Conservation (phyloP, 2,329 filamentous ascomycete genomes). For the Lecanicillium sp. region DNA sequence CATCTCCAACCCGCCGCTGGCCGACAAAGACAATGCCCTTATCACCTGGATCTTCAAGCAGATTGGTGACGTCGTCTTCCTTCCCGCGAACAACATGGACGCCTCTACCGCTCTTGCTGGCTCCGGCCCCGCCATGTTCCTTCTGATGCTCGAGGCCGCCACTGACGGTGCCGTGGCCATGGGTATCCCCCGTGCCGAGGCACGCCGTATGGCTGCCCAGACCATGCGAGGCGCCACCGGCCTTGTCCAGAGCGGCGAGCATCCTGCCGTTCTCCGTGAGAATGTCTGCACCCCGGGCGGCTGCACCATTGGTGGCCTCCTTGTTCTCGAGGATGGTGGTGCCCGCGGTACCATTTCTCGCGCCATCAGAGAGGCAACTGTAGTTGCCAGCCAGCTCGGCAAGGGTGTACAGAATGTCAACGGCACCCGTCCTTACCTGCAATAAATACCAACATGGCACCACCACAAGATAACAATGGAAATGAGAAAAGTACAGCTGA, state of each 20-base stretch:
- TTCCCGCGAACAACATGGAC: constrained; percentile 65
- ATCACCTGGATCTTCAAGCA: constrained; percentile 72
- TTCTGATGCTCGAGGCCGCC: constrained; percentile 67
- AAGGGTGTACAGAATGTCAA: constrained; percentile 34
- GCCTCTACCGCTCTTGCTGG: constrained; percentile 68
- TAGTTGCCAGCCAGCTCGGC: constrained; percentile 59
- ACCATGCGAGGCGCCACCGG: constrained; percentile 68
- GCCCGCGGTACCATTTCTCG: constrained; percentile 61
- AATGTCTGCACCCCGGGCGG: constrained; percentile 74
- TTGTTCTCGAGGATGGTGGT: constrained; percentile 67
- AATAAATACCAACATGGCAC: background rate
- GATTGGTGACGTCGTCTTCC: constrained; percentile 63
- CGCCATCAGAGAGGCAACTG: constrained; percentile 65
- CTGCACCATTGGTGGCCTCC: constrained; percentile 68
- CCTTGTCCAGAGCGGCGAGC: constrained; percentile 63
- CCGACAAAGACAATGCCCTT: constrained; percentile 46
- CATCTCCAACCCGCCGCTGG: constrained; percentile 52
- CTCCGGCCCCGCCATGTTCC: constrained; percentile 70
- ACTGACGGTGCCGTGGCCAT: constrained; percentile 74
- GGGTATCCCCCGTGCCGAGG: constrained; percentile 67
- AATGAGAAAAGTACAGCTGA: background rate
- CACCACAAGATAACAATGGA: constrained; percentile 12
- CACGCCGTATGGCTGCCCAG: constrained; percentile 72
- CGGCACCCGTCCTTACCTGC: constrained; percentile 23
- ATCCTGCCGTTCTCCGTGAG: constrained; percentile 68